These are phyloP conservation scores for Plasmodium vinckei DNA, from an alignment of 169 alveolate species.

Conservation along the genomic window DNA sequence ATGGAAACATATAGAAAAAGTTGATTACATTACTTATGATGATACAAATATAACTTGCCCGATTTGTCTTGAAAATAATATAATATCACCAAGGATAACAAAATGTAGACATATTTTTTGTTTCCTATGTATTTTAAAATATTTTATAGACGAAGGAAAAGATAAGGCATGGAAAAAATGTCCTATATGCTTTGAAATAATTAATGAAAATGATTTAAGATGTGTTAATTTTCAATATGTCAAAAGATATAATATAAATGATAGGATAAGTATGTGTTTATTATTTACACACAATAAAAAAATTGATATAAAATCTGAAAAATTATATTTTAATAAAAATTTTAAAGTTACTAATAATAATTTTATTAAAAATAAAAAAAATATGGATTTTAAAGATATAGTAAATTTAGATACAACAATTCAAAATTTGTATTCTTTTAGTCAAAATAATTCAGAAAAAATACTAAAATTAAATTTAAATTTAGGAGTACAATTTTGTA, in stretches of 20 bases:
- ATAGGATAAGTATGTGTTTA: slow-evolving; percentile 45
- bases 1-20: slow-evolving; percentile 78
- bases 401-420: slow-evolving; percentile 46
- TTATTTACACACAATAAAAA: slow-evolving; percentile 62
- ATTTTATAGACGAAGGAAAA: slow-evolving; percentile 72
- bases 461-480: slow-evolving; percentile 51
- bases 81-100: slow-evolving; percentile 77
- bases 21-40: slow-evolving; percentile 77
- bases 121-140: slow-evolving; percentile 79
- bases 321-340: slow-evolving; percentile 39
- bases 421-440: slow-evolving; percentile 37
- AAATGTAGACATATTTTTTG: slow-evolving; percentile 81
- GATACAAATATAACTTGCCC: slow-evolving; percentile 79
- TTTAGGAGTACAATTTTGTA: slow-evolving; percentile 52
- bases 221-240: slow-evolving; percentile 60
- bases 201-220: slow-evolving; percentile 61
- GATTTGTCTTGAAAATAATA: slow-evolving; percentile 79
- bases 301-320: slow-evolving; percentile 36
- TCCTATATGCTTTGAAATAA: slow-evolving; percentile 42
- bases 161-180: slow-evolving; percentile 53
- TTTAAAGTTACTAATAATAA: slow-evolving; percentile 65
- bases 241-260: slow-evolving; percentile 43
- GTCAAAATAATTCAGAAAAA: slow-evolving; percentile 44
- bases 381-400: slow-evolving; percentile 31
- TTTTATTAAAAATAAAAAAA: slow-evolving; percentile 50